Conservation (phyloP, 495 filamentous ascomycete species). For the Mycothermus thermophilus region DNA sequence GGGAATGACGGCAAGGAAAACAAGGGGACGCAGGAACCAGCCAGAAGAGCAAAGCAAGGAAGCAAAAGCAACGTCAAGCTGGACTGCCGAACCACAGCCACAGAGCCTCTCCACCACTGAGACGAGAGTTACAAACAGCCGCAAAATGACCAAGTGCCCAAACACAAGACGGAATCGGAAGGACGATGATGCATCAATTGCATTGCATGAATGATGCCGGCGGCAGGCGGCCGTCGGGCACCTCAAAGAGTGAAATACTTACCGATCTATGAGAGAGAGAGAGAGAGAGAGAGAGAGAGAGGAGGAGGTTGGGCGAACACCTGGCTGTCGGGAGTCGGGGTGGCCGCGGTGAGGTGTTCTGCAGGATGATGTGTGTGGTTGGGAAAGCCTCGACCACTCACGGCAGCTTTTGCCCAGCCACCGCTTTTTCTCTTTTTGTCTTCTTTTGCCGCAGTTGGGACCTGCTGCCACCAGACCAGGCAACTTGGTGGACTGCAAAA, state of each 20-base stretch:
- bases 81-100: not conserved
- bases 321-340: too few species aligned
- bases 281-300: not conserved
- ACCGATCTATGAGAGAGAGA: not conserved
- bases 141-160: slow-evolving; percentile 6
- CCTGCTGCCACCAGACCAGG: too few species aligned
- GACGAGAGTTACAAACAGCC: slow-evolving; percentile 1
- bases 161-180: slow-evolving; percentile 9
- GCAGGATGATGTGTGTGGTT: too few species aligned
- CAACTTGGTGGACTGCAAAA: too few species aligned
- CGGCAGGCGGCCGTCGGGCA: slow-evolving; percentile 12
- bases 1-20: too few species aligned
- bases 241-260: slow-evolving; percentile 11
- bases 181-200: slow-evolving; percentile 5
- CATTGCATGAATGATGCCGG: slow-evolving; percentile 7
- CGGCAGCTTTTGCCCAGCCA: too few species aligned
- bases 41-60: too few species aligned
- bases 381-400: too few species aligned
- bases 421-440: slow-evolving; percentile 1
- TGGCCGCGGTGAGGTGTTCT: too few species aligned
- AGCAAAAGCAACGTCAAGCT: not conserved
- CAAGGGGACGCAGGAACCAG: too few species aligned
- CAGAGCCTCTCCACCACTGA: too few species aligned
- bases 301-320: not conserved
- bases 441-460: too few species aligned